Base-by-base conservation (phyloP, 768 basidiomycete genomes). In the Ramaria sp. region DNA sequence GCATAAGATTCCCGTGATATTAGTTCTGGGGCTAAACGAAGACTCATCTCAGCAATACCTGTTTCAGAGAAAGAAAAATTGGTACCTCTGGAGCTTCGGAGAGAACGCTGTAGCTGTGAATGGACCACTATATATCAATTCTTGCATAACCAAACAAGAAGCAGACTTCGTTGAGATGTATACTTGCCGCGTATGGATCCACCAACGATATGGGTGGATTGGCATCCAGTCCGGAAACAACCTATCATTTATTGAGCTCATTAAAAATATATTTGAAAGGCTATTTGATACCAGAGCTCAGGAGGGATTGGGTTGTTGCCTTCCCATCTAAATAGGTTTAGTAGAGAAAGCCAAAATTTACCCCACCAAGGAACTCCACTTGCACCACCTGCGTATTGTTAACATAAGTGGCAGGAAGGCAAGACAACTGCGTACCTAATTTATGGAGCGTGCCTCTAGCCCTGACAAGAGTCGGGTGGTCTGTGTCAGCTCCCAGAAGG, bases 271-370 rank as follows among this genome's bases (percentile, higher is more conserved):
- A n/a, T n/a, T n/a, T n/a, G n/a, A n/a, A n/a, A n/a, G n/a, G n/a
- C n/a, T n/a, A n/a, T n/a, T n/a, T n/a, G n/a, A n/a, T n/a, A 91
- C 93, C 89, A 95, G 43, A 98, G 71, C 62, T 98, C 96, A 0
- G 93, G 83, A 39, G 93, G 91, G 20, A 95, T 78, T 0, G 91
- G 83, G 59, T 94, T 93, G 56, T 88, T 79, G 5, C 96, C 96
- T 42, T 85, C 86, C 96, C 96, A 99, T 38, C 94, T 90, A 63
- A 98, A 97, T 12, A 87, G 88, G 61, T 94, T 95, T 28, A 97
- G 72, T 28, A 96, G 67, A 0, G 91, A 83, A 32, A 99, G 71
- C 94, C 95, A 99, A 64, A 93, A 93, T 67, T 97, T 98, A 8
- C 93, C 96, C 96, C 96, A 98, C 1, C 88, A 77, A 3, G 89